These are phyloP conservation scores for Candida takata DNA, from an alignment of 805 yeast species.

Conservation along the genomic window DNA sequence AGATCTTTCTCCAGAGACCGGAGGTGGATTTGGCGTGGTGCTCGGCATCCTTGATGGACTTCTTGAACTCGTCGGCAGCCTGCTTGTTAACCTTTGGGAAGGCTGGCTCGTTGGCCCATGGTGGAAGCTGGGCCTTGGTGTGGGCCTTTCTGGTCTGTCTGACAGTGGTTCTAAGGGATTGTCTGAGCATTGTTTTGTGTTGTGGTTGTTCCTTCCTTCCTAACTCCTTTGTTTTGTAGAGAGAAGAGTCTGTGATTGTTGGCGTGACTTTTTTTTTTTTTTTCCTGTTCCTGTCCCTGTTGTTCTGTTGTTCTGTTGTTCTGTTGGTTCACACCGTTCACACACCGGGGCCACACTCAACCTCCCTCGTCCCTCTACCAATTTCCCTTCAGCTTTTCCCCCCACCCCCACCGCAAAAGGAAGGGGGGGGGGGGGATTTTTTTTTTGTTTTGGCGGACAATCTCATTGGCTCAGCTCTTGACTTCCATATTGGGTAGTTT, in stretches of 20 bases:
- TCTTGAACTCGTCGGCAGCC: slow-evolving; percentile 58
- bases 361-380: too few relatives aligned
- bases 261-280: slow-evolving; percentile 3
- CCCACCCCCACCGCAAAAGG: too few relatives aligned
- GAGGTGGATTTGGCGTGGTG: slow-evolving; percentile 79
- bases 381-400: too few relatives aligned
- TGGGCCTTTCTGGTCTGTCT: slow-evolving; percentile 17
- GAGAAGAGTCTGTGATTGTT: not conserved
- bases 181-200: slow-evolving; percentile 36
- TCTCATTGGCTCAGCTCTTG: slow-evolving; percentile 17
- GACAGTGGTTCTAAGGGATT: slow-evolving; percentile 21
- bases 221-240: slow-evolving; percentile 1
- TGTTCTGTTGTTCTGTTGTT: too few relatives aligned
- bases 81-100: slow-evolving; percentile 36
- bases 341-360: too few relatives aligned
- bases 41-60: slow-evolving; percentile 53
- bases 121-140: slow-evolving; percentile 27
- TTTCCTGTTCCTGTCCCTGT: too few relatives aligned
- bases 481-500: slow-evolving; percentile 16
- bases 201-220: slow-evolving; percentile 5
- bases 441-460: not conserved
- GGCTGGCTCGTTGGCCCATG: slow-evolving; percentile 40
- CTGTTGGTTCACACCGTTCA: too few relatives aligned
- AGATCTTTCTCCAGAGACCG: slow-evolving; percentile 77
- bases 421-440: too few relatives aligned